Evolutionary conservation across 106 monocot species (phyloP), one percentile per base, ranked within the genome.

Genomic region (Amphibolis antarctica): DNA sequence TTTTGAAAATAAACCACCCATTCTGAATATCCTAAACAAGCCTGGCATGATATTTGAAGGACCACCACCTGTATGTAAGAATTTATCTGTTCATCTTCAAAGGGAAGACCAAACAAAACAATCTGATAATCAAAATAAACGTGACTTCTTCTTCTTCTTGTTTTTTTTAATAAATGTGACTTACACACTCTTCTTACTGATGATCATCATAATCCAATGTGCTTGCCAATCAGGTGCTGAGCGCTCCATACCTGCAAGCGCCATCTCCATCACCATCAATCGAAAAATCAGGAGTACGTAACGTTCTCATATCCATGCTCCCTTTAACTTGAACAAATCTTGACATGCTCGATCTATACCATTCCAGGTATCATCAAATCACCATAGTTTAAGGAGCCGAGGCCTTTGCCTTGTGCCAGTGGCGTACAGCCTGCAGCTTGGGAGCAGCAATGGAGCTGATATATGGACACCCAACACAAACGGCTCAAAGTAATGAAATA

Each of bases 321-420:
- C 25, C 24, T 42, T 18, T 44, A 44, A 44, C 56, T 21, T 24
- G 23, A 10, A 1, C 0, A 11, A 10, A 22, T 53, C 9, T 53
- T 53, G 23, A 48, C 1, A 15, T 24, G 9, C 24, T 24, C 9
- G 9, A 22, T 53, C 53, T n/a, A 20, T 53, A 53, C 23, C 21
- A 1, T 19, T 53, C 0, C 12, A 53, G 53, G 24, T 20, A 10
- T 53, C 23, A 10, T 21, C 53, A n/a, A 28, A 67, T 1, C 17
- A 30, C 3, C 14, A 26, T 20, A 46, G 46, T 27, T 46, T 70
- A 29, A 62, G 70, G 52, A 61, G 46, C 30, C 27, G 60, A n/a
- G 70, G 70, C 20, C 31, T 70, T 60, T 70, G 61, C n/a, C 57
- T 70, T 28, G 44, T 70, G 31, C 70, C 70, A 1, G 30, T 36